phyloP scores from a whole-genome alignment of 371 early-diverging fungal species.

The Mucor piriformis region DNA sequence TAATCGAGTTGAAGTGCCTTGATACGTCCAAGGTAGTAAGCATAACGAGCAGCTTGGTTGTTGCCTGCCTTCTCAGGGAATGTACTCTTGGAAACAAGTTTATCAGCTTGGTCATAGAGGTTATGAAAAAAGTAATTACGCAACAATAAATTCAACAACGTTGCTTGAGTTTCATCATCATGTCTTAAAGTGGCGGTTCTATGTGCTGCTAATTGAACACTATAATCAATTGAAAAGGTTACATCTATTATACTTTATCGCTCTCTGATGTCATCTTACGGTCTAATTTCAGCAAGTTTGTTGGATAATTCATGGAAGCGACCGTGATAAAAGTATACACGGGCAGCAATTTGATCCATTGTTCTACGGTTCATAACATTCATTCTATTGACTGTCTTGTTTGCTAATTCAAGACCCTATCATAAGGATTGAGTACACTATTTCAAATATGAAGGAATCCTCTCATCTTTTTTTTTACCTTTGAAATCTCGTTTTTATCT shows the following conservation, averaged over 20 bases:
- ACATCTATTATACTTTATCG: slow-evolving; percentile 17
- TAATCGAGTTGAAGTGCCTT: slow-evolving; percentile 97
- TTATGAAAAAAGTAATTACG: slow-evolving; percentile 92
- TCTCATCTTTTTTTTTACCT: slow-evolving; percentile 46
- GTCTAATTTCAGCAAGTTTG: slow-evolving; percentile 75
- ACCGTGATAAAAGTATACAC: slow-evolving; percentile 91
- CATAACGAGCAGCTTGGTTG: slow-evolving; percentile 92
- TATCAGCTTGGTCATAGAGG: slow-evolving; percentile 95
- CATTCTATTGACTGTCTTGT: slow-evolving; percentile 63
- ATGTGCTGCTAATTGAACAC: slow-evolving; percentile 78
- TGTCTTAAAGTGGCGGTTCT: slow-evolving; percentile 89
- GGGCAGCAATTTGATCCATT: slow-evolving; percentile 87
- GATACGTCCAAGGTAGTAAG: slow-evolving; percentile 94
- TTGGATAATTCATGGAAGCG: slow-evolving; percentile 82
- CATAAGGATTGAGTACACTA: not conserved
- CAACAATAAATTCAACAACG: slow-evolving; percentile 85
- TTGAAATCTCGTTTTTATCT: slow-evolving; percentile 74
- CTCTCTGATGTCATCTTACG: slow-evolving; percentile 52
- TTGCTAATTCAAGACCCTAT: slow-evolving; percentile 73
- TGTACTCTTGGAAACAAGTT: slow-evolving; percentile 87
- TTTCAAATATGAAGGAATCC: not conserved
- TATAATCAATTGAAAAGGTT: slow-evolving; percentile 24
- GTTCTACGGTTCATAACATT: slow-evolving; percentile 83
- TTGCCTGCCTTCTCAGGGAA: slow-evolving; percentile 93
- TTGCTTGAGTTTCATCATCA: slow-evolving; percentile 88